Evolutionary conservation across 805 yeast genomes (phyloP).

Genomic region (Pichia pseudocactophila): DNA sequence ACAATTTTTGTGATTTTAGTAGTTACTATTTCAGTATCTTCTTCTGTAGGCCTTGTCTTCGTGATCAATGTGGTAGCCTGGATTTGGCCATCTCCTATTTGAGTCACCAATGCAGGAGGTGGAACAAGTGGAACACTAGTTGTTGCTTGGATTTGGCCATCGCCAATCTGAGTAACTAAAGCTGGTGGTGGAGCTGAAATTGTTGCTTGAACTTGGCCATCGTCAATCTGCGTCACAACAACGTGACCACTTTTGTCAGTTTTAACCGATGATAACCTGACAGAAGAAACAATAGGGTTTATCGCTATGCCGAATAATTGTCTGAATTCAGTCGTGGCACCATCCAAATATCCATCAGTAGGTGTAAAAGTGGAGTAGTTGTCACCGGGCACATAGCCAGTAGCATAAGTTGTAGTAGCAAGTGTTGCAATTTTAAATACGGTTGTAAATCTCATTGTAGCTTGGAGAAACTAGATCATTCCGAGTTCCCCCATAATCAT

Average conservation of each 20-base stretch:
- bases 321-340: conserved; percentile 49
- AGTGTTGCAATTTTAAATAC: background rate
- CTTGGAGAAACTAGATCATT: too few relatives aligned
- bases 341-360: conserved; percentile 35
- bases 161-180: conserved; percentile 36
- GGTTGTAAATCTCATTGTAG: conserved; percentile 5
- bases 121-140: conserved; percentile 11
- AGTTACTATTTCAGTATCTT: background rate
- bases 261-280: conserved; percentile 18
- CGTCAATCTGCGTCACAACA: conserved; percentile 35
- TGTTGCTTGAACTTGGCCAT: conserved; percentile 39
- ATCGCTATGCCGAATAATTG: conserved; percentile 62
- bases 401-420: conserved; percentile 1
- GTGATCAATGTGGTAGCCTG: conserved; percentile 13
- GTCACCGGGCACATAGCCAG: conserved; percentile 28
- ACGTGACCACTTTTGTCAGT: conserved; percentile 16
- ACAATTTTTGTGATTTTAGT: conserved; percentile 13
- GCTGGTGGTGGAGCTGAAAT: conserved; percentile 26
- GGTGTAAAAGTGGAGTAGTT: conserved; percentile 69
- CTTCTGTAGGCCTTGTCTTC: conserved; percentile 1
- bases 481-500: too few relatives aligned
- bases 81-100: conserved; percentile 41
- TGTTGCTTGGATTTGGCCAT: conserved; percentile 33
- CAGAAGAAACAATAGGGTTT: conserved; percentile 36
- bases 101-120: conserved; percentile 24